Percentiles rank a stretch among this genome's conserved stretches.
Evolutionary conservation across 1,139 yeast species (phyloP).

Genomic region (Citeromyces hawaiiensis): DNA sequence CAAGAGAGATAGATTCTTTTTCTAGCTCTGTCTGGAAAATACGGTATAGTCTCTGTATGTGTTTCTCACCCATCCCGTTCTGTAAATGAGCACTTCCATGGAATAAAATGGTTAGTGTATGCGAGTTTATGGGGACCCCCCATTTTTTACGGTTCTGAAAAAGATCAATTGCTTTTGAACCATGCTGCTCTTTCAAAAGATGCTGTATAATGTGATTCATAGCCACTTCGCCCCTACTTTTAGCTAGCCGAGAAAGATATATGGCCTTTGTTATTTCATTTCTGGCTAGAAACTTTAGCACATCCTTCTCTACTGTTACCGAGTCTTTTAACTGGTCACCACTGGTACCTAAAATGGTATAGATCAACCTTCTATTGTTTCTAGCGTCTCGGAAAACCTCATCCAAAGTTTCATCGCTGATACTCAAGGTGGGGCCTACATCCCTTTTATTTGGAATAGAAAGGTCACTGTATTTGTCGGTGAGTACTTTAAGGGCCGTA

Average conservation of each 20-base stretch:
- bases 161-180: constrained; percentile 33
- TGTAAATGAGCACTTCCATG: constrained; percentile 35
- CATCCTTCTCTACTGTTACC: constrained; percentile 36
- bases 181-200: constrained; percentile 23
- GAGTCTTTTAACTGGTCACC: constrained; percentile 45
- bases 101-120: constrained; percentile 42
- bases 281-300: constrained; percentile 30
- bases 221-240: constrained; percentile 36
- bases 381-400: constrained; percentile 11
- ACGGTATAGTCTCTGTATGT: constrained; percentile 12
- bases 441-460: constrained; percentile 8
- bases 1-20: constrained; percentile 6
- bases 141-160: constrained; percentile 45
- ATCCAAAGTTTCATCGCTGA: constrained; percentile 13
- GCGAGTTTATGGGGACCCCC: constrained; percentile 39
- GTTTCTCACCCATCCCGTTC: constrained; percentile 8
- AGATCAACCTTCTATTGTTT: constrained; percentile 28
- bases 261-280: constrained; percentile 40
- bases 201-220: constrained; percentile 46
- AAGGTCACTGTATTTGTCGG: constrained; percentile 2
- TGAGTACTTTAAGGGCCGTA: constrained; percentile 13
- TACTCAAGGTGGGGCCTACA: constrained; percentile 13
- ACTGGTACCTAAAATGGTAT: constrained; percentile 42
- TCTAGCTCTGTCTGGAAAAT: constrained; percentile 11
- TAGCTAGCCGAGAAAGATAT: constrained; percentile 35